These are phyloP conservation scores for Strobilomyces dryophilus DNA, from an alignment of 768 basidiomycete genomes.

Conservation along the genomic window DNA sequence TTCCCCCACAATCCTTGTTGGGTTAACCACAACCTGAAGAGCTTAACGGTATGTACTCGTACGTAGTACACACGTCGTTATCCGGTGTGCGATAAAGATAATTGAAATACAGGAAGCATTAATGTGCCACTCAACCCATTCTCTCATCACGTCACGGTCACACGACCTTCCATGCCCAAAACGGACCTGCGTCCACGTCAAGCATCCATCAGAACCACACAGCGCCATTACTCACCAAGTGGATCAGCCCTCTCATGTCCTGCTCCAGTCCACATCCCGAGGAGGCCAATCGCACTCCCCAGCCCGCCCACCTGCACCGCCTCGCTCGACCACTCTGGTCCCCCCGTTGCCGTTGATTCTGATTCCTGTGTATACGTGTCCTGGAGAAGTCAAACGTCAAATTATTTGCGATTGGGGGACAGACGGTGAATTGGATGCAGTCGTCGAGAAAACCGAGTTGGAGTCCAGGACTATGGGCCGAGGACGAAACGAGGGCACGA, in stretches of 20 bases:
- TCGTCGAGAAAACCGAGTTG: background rate
- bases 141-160: no score
- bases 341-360: conserved; percentile 26
- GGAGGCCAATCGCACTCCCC: conserved; percentile 48
- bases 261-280: conserved; percentile 56
- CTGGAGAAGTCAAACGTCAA: conserved; percentile 7
- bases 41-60: no score
- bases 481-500: background rate
- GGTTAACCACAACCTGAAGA: no score
- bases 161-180: conserved; percentile 41
- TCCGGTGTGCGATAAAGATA: no score
- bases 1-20: no score
- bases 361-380: conserved; percentile 30
- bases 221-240: conserved; percentile 31
- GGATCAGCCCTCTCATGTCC: conserved; percentile 42
- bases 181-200: conserved; percentile 31
- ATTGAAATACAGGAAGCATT: background rate
- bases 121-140: background rate
- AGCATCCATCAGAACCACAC: background rate
- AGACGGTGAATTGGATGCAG: background rate
- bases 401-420: background rate
- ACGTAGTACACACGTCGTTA: no score
- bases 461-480: background rate
- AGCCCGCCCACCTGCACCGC: conserved; percentile 54
- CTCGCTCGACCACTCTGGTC: conserved; percentile 49